phyloP scores from a whole-genome alignment of 2,329 filamentous ascomycete species.

The Talaromyces marneffei region DNA sequence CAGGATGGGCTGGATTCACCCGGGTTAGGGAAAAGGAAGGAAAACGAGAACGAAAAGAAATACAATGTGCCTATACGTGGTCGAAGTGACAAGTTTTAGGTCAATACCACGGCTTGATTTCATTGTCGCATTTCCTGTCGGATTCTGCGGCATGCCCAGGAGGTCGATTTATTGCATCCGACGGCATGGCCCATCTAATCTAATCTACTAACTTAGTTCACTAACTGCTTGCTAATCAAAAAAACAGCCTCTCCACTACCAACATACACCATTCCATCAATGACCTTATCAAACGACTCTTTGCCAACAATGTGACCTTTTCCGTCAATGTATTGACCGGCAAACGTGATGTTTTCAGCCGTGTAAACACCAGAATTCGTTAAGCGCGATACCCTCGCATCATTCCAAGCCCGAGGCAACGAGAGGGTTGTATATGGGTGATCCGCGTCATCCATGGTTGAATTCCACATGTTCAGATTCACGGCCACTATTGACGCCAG shows the following conservation, averaged over 20 bases:
- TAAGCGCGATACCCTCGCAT: neutral
- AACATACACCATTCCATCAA: neutral
- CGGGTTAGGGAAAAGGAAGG: no score
- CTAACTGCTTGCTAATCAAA: neutral
- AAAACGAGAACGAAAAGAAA: neutral
- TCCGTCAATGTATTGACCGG: neutral
- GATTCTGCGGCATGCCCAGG: neutral
- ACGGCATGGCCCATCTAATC: neutral
- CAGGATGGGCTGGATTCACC: neutral
- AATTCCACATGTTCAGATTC: constrained; percentile 2
- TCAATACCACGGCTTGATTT: neutral
- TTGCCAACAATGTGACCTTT: neutral
- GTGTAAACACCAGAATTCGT: neutral
- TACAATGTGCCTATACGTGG: neutral
- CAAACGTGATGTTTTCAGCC: neutral
- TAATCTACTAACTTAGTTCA: neutral
- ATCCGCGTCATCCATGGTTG: neutral
- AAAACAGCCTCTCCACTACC: neutral
- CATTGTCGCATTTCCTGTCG: neutral
- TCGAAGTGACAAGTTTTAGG: neutral
- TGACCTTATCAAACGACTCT: neutral
- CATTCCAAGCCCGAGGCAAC: neutral
- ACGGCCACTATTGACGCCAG: neutral
- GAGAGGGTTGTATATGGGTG: neutral
- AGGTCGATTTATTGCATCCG: neutral